Evolutionary conservation across 164 flowering plant genomes (phyloP), one percentile per base, ranked within the genome.

Genomic region (Cinnamomum chago): DNA sequence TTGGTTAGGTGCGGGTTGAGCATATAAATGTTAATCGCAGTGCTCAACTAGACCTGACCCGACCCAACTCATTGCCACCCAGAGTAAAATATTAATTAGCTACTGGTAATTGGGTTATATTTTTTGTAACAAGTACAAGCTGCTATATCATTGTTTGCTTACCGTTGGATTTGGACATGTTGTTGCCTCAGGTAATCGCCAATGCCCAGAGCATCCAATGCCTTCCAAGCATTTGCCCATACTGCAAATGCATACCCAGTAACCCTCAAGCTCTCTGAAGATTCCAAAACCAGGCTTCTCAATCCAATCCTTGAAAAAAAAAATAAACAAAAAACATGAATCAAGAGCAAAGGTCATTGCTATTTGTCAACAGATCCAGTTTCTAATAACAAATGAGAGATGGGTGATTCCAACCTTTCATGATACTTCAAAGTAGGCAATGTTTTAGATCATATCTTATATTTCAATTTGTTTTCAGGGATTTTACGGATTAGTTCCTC

Each of bases 141-240:
- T 55, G n/a, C 4, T 55, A 15, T 11, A 14, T 3, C n/a, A 20
- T 3, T 55, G 60, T 20, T 55, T 55, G 60, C 50, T 66, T 52
- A 86, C 90, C 83, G 79, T 3, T 74, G 52, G n/a, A 87, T 51
- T 35, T 55, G 79, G 0, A 58, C 3, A 58, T 85, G 84, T 3
- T 72, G 74, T 67, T 73, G 58, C 25, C 87, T 75, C 9, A 87
- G 79, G 15, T 75, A 20, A 52, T 84, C 84, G 0, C 83, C 86
- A 70, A 86, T 25, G 22, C 90, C 88, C 9, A 86, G 28, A 15
- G 81, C 85, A 70, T 87, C 88, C 60, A 85, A 71, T 6, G 88
- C 88, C 79, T 75, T 85, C 90, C 90, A 87, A 55, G 86, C 90
- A 72, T 86, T 87, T 25, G 68, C 69, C 86, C 87, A 87, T 7